phyloP scores from a whole-genome alignment of 306 rosid genomes.

The Ceratonia siliqua region DNA sequence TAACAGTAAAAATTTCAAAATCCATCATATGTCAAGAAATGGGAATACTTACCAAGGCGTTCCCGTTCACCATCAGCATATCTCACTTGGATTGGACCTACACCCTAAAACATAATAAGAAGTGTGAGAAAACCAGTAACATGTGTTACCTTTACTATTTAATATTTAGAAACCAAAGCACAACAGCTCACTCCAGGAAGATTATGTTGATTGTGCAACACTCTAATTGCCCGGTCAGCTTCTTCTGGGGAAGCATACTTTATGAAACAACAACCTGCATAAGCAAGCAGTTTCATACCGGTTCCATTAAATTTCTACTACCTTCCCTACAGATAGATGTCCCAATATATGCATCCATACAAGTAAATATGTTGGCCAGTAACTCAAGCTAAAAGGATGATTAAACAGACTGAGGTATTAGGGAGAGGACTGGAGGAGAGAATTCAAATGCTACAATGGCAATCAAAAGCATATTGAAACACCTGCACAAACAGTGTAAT shows the following conservation, averaged over 20 bases:
- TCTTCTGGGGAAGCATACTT: conserved; percentile 90
- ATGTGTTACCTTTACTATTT: conserved; percentile 11
- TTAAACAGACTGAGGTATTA: not conserved
- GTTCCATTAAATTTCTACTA: conserved; percentile 29
- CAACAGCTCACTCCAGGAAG: conserved; percentile 89
- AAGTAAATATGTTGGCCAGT: not conserved
- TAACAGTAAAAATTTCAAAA: conserved; percentile 22
- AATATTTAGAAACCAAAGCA: conserved; percentile 34
- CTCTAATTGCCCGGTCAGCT: conserved; percentile 93
- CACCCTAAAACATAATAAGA: conserved; percentile 60
- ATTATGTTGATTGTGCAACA: conserved; percentile 89
- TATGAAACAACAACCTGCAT: conserved; percentile 99
- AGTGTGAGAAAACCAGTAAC: conserved; percentile 33
- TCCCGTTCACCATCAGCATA: conserved; percentile 99
- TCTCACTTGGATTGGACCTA: conserved; percentile 95
- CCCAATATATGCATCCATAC: not conserved
- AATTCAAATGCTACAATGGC: conserved; percentile 20
- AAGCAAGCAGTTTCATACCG: conserved; percentile 45
- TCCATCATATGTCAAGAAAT: conserved; percentile 25
- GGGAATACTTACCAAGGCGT: conserved; percentile 75
- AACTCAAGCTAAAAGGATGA: not conserved
- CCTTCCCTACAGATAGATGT: not conserved
- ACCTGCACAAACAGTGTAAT: not conserved
- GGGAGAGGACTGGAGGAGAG: conserved; percentile 7
- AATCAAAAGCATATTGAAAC: conserved; percentile 7